Evolutionary conservation across 352 stramenopile species (phyloP).

Genomic region (Pythium phragmitis): DNA sequence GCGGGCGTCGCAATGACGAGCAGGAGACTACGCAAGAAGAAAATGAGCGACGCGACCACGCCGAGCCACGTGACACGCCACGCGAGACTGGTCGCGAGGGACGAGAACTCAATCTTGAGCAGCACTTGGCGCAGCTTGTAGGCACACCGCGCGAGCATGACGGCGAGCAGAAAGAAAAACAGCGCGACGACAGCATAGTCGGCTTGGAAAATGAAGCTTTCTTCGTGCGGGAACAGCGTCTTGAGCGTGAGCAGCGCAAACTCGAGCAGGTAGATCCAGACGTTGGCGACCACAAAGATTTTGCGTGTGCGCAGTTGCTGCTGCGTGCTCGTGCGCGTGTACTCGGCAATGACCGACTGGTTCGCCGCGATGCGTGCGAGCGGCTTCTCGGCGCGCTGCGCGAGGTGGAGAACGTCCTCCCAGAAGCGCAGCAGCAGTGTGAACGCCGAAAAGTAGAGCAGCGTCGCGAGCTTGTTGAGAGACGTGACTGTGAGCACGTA

Average conservation of each 20-base stretch:
- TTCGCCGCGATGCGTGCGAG: conserved; percentile 61
- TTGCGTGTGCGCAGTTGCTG: conserved; percentile 45
- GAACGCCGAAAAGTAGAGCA: conserved; percentile 83
- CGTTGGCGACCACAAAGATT: conserved; percentile 77
- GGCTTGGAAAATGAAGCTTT: conserved; percentile 59
- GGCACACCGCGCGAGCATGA: conserved; percentile 62
- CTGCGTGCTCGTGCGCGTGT: conserved; percentile 52
- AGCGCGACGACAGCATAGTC: conserved; percentile 74
- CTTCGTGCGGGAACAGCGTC: conserved; percentile 64
- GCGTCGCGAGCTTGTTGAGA: conserved; percentile 71
- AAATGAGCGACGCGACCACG: conserved; percentile 46
- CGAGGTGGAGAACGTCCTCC: conserved; percentile 69
- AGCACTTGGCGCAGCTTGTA: conserved; percentile 49
- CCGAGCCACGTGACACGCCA: conserved; percentile 60
- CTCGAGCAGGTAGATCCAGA: conserved; percentile 83
- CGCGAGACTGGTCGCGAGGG: conserved; percentile 55
- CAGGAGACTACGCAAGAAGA: conserved; percentile 59
- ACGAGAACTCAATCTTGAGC: conserved; percentile 77
- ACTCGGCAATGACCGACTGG: conserved; percentile 73
- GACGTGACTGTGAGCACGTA: conserved; percentile 79
- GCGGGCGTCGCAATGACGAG: conserved; percentile 63
- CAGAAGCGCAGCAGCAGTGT: conserved; percentile 80
- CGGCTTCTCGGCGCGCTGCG: conserved; percentile 50
- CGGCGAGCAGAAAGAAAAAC: conserved; percentile 70
- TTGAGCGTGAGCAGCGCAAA: conserved; percentile 68